Percentiles rank a stretch among this genome's conserved stretches.
phyloP scores from a whole-genome alignment of 2,329 filamentous ascomycete genomes.

The Xenosphaeropsis pyriputrescens region DNA sequence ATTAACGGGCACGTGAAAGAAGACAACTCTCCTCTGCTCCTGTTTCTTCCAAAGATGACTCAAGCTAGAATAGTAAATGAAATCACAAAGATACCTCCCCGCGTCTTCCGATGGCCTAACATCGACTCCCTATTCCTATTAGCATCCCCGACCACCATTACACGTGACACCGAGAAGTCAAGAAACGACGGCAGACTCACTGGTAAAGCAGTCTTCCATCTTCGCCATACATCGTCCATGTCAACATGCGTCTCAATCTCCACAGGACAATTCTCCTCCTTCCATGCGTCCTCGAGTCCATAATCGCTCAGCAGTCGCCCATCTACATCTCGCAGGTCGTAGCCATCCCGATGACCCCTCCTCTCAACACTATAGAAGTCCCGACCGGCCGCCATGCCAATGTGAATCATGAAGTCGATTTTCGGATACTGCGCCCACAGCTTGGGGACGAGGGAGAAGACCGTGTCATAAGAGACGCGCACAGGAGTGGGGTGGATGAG shows the following conservation, averaged over 20 bases:
- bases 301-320: conserved; percentile 33
- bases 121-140: conserved; percentile 21
- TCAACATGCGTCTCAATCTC: conserved; percentile 43
- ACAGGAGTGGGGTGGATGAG: conserved; percentile 51
- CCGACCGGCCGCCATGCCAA: conserved; percentile 59
- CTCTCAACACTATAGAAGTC: conserved; percentile 59
- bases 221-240: conserved; percentile 35
- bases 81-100: conserved; percentile 64
- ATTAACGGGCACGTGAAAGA: conserved; percentile 58
- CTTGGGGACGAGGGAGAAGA: conserved; percentile 45
- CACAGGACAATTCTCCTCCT: conserved; percentile 37
- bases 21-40: conserved; percentile 38
- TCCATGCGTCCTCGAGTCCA: conserved; percentile 26
- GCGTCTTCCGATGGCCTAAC: conserved; percentile 53
- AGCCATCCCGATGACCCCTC: conserved; percentile 56
- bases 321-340: conserved; percentile 57
- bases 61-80: conserved; percentile 60
- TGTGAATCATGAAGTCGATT: conserved; percentile 58
- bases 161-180: not conserved
- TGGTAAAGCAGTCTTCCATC: conserved; percentile 37
- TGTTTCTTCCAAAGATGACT: conserved; percentile 35
- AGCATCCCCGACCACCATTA: no score
- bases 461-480: conserved; percentile 54
- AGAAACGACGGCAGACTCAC: conserved; percentile 21
- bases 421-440: conserved; percentile 27